Base-by-base conservation (phyloP, 306 rosid genomes). In the Luffa aegyptiaca region DNA sequence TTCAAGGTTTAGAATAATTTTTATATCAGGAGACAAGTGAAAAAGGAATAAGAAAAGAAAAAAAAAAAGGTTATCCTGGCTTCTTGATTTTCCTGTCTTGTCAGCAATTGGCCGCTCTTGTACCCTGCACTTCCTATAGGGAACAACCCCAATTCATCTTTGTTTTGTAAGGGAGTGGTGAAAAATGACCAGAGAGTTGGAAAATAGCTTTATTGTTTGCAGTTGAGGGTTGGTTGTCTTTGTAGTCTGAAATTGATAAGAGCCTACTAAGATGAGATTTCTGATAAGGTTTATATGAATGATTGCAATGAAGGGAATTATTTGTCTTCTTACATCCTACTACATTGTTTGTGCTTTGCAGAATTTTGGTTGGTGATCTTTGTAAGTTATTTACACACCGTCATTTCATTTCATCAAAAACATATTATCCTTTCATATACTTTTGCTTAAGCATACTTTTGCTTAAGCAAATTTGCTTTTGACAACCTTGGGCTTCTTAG, bases 61-160 rank as follows among this genome's bases (percentile, higher is more conserved):
- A 39, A 69, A 10, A 39, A 64, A 64, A 64, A 59, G 74, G 76
- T 71, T 71, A 71, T 71, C 36, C 56, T 20, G 39, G 76, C 75
- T 70, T 70, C 37, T 41, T 70, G 76, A 10, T 70, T 70, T 39
- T 70, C 56, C 31, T 45, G 18, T 70, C 51, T 51, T 66, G 39
- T 70, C 76, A 44, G 55, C 49, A 10, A 61, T 26, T 61, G 14
- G 16, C 18, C 17, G 1, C 66, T 7, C 18, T 61, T 31, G 66
- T 59, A 26, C 66, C 31, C 66, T 59, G 39, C 66, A 59, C 17
- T 59, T 59, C 39, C 66, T 59, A 26, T 59, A 9, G 66, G 66
- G 37, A 59, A 61, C 39, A 61, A 61, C 5, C 66, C 21, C 7
- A 31, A 31, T 10, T 61, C 63, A 57, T 57, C 63, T 20, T 9